Conservation (phyloP, 2,329 filamentous ascomycete genomes). For the Aspergillus calidoustus region DNA sequence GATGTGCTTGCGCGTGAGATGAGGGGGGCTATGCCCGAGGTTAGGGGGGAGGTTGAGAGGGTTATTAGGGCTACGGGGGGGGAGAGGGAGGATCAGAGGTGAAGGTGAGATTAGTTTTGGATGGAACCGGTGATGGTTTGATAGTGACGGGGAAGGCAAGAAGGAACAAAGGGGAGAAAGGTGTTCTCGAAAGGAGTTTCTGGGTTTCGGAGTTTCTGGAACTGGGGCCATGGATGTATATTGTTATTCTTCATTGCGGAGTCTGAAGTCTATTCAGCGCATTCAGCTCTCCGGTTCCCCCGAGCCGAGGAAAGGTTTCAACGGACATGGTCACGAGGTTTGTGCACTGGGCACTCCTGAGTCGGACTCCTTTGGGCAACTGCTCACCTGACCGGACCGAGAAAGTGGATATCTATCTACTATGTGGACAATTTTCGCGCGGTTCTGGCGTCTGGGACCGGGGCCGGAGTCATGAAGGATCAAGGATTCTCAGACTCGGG, state of each 20-base stretch:
- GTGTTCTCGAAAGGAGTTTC: no score
- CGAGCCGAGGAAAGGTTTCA: no score
- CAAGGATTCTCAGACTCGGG: not conserved
- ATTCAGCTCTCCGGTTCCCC: no score
- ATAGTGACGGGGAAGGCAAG: no score
- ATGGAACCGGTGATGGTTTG: slow-evolving; percentile 4
- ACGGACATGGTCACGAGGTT: no score
- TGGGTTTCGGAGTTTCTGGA: no score
- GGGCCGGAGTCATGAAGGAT: slow-evolving; percentile 1
- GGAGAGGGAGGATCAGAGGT: not conserved
- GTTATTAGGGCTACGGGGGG: slow-evolving; percentile 50
- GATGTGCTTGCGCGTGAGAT: slow-evolving; percentile 64
- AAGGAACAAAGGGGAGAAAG: no score
- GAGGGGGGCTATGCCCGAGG: slow-evolving; percentile 61
- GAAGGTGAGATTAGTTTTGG: not conserved
- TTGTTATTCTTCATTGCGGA: no score
- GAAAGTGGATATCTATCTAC: not conserved
- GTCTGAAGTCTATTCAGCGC: no score
- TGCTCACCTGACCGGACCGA: not conserved
- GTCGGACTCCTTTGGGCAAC: no score
- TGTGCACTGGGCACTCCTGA: no score
- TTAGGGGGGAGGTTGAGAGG: slow-evolving; percentile 57
- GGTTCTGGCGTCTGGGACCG: slow-evolving; percentile 2
- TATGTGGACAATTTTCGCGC: not conserved
- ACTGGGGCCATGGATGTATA: no score